Evolutionary conservation across 148 eudicot genomes (phyloP), one percentile per base, ranked within the genome.

Genomic region (Simmondsia chinensis): DNA sequence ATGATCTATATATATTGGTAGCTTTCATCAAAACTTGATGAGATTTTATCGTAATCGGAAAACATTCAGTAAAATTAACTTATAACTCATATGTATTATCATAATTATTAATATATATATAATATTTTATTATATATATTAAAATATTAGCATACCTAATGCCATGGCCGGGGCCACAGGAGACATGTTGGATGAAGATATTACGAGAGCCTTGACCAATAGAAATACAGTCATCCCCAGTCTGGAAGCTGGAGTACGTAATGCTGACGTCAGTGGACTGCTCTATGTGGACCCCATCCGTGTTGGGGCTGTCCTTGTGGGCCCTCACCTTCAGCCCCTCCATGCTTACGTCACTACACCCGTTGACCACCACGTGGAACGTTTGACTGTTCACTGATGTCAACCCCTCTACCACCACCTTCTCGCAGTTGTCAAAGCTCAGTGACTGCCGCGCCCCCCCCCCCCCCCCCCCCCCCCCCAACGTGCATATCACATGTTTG

Each of bases 141-240:
- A 25, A 12, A 2, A 5, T 21, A 8, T 5, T 9, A 15, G 3
- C 9, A 2, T 39, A 70, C 88, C 88, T 73, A 5, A 80, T 80
- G 8, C 88, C 88, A 7, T 76, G 83, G 4, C 88, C 88, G 0
- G 88, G 88, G 12, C 83, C 83, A 24, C 88, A 80, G 4, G 13
- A 18, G 4, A 80, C 9, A 21, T 26, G 37, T 31, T 76, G 33
- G 9, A 76, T 61, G 72, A 67, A 73, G 4, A 76, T 7, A 21
- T 67, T 34, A n/a, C 31, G 21, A 21, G 43, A 59, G 14, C 72
- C 56, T 0, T 71, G 70, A 1, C 80, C 74, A 0, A 76, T 61
- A 0, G 88, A 80, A 38, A 80, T 56, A 32, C 87, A 80, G 32
- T 80, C 87, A 6, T 80, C 87, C 0, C 87, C 87, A 0, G 87